Evolutionary conservation across 179 eudicot genomes (phyloP), one percentile per base, ranked within the genome.

Genomic region (Camellia oleifera): DNA sequence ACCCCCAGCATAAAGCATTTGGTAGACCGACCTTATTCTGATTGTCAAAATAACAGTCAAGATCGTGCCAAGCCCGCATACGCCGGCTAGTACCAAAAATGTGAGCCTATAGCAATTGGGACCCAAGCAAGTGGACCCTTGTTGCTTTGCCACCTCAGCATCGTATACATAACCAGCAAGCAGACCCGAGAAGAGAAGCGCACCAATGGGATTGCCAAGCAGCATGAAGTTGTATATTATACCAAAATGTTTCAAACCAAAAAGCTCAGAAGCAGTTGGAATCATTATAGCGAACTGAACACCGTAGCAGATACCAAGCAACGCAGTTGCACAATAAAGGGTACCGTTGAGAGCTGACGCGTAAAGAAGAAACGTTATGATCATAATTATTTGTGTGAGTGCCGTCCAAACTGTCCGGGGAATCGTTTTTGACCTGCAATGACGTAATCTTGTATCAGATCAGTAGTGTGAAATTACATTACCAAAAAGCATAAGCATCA

Each of bases 321-420:
- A 76, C 63, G 89, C 93, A 56, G 94, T 91, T 62, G 97, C 89
- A 17, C 66, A 81, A 64, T 86, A 83, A 57, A 92, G 91, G 58
- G 95, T 90, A 50, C 93, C 91, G 4, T 57, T 81, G 11, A 89
- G 53, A 82, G 82, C 89, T 54, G 89, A 88, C 18, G 95, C 91
- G 46, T 90, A 92, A 7, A 92, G 85, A 69, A 92, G 88, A 84
- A 85, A 92, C 5, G 87, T 74, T 63, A 80, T n/a, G 4, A 85
- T 84, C 95, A 91, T 90, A 12, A 90, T 75, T 15, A 88, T 64
- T 82, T 89, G 97, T 44, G 92, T 75, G 42, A 88, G 63, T 18
- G 88, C 74, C 91, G 89, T 92, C 97, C 95, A 92, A 56, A 92
- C 65, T 18, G 97, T 91, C 50, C 97, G 88, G 26, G 95, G 97